Base-by-base conservation (phyloP, 352 stramenopile genomes). In the Pythium myriotylum region DNA sequence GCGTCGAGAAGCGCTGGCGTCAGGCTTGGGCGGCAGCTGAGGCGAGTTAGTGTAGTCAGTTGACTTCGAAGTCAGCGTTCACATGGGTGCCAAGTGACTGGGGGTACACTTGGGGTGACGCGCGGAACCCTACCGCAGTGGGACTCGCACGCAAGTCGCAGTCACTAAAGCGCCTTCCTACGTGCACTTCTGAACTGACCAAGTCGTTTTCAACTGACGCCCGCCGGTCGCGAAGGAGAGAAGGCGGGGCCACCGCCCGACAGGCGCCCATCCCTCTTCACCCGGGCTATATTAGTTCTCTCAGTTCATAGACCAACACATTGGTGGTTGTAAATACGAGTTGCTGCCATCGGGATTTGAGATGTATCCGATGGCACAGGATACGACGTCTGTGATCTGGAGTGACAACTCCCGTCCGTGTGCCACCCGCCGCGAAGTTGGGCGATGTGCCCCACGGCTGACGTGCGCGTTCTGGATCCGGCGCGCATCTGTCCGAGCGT, bases 171-270 rank as follows among this genome's bases (percentile, higher is more conserved):
- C 20, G 42, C 49, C 20, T 5, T n/a, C 20, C 46, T 57, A 64
- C 47, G 19, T 57, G 56, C 56, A 64, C 56, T 64, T 64, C 47
- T 49, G 26, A 33, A 64, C 39, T 35, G 41, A n/a, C 33, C 33
- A 63, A 63, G 55, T 63, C 55, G 56, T 48, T 51, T 51, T 26
- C 23, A 52, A 48, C 50, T 57, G 50, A 57, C 50, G 50, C 37
- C 16, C 29, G 29, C 29, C n/a, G n/a, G 29, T 35, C 29, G 29
- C 10, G 29, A 35, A 35, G 10, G 29, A 35, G 29, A 35, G 29
- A 35, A 35, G 20, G 50, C 37, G 50, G 46, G 50, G 46, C 33
- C 50, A 57, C 46, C 33, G 37, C 50, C 16, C 39, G 50, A 39
- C 33, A n/a, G n/a, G 50, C 50, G 50, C 50, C 50, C 37, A 57